Conservation (phyloP, 2,329 filamentous ascomycete species). For the Paraphoma chrysanthemicola region DNA sequence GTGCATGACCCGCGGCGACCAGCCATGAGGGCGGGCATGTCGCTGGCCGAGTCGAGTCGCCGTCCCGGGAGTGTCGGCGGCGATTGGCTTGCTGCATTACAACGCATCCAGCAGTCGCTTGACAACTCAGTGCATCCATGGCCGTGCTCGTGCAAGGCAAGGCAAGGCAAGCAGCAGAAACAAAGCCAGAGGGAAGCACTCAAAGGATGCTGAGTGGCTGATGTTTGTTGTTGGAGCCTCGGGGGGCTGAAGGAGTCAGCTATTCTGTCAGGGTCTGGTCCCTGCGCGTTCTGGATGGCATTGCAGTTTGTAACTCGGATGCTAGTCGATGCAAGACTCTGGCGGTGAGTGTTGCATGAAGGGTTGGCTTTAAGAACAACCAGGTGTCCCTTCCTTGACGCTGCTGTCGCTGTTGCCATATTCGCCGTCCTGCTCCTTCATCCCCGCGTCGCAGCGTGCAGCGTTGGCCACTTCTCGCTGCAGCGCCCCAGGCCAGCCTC, state of each 20-base stretch:
- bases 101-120: conserved; percentile 15
- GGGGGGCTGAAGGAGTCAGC: background rate
- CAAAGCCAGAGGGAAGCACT: background rate
- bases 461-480: background rate
- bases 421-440: conserved; percentile 10
- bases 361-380: background rate
- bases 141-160: background rate
- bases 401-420: background rate
- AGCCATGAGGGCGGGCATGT: background rate
- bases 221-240: background rate
- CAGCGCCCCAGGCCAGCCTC: conserved; percentile 8
- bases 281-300: background rate
- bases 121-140: conserved; percentile 16
- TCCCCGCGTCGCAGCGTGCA: background rate
- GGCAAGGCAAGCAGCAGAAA: background rate
- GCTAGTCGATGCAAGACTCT: background rate
- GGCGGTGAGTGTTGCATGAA: background rate
- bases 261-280: background rate
- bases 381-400: background rate
- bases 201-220: background rate
- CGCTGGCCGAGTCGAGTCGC: conserved; percentile 8
- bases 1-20: conserved; percentile 3
- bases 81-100: conserved; percentile 14
- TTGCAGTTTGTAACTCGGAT: background rate
- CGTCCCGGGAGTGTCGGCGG: background rate